phyloP scores from a whole-genome alignment of 2,329 filamentous ascomycete genomes.

The Pseudogymnoascus sp. region DNA sequence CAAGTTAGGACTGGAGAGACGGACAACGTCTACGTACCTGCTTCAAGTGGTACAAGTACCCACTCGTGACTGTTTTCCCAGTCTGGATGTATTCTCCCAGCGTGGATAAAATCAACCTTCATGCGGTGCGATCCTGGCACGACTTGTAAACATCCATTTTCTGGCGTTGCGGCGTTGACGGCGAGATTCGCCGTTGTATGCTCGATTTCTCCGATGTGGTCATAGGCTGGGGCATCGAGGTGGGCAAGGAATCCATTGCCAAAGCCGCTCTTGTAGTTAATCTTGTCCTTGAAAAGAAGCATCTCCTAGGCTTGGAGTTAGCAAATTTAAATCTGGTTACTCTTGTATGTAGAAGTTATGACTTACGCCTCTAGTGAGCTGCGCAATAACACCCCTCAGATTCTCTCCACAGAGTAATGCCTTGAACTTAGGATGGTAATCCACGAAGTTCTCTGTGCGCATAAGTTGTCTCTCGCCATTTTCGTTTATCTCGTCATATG shows the following conservation, averaged over 20 bases:
- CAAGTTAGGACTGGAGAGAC: not conserved
- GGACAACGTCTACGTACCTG: not conserved
- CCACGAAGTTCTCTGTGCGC: slow-evolving; percentile 31
- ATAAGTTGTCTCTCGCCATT: slow-evolving; percentile 29
- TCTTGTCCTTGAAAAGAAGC: slow-evolving; percentile 33
- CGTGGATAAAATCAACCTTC: slow-evolving; percentile 25
- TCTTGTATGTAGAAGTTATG: not conserved
- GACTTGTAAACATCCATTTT: slow-evolving; percentile 31
- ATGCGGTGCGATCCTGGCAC: slow-evolving; percentile 30
- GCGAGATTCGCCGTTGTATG: slow-evolving; percentile 30
- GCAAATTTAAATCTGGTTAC: not conserved
- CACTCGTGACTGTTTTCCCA: slow-evolving; percentile 29
- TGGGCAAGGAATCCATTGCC: slow-evolving; percentile 31
- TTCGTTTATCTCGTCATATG: slow-evolving; percentile 30
- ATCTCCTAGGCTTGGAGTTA: slow-evolving; percentile 23
- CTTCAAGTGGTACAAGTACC: slow-evolving; percentile 25
- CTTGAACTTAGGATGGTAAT: slow-evolving; percentile 28
- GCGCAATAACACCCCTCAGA: slow-evolving; percentile 25
- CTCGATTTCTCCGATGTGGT: slow-evolving; percentile 30
- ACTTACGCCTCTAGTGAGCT: slow-evolving; percentile 26
- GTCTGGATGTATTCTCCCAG: slow-evolving; percentile 26
- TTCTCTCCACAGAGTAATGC: slow-evolving; percentile 26
- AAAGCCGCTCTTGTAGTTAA: slow-evolving; percentile 30
- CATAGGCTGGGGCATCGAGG: slow-evolving; percentile 30
- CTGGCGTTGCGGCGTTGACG: slow-evolving; percentile 28